Conservation (phyloP, 805 yeast genomes). For the Starmerella bombicola region DNA sequence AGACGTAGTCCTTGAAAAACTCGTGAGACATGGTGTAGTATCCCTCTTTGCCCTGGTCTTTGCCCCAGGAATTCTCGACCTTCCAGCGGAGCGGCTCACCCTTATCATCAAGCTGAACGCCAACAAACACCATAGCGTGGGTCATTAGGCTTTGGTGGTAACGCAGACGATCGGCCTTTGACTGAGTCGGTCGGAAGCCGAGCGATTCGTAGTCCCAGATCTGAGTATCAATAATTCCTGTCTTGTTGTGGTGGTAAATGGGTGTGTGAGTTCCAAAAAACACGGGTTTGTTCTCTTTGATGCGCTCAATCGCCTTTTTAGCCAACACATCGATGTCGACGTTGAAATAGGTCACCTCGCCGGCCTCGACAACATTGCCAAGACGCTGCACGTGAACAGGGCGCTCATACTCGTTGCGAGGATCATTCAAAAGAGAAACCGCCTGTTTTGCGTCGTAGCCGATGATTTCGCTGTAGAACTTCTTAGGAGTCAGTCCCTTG, state of each 20-base stretch:
- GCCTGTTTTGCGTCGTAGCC: constrained; percentile 39
- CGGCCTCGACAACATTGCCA: constrained; percentile 62
- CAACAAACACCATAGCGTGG: constrained; percentile 81
- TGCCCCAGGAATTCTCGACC: constrained; percentile 72
- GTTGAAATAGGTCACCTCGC: constrained; percentile 59
- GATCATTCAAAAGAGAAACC: constrained; percentile 68
- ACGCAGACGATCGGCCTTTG: constrained; percentile 56
- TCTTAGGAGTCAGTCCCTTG: constrained; percentile 45
- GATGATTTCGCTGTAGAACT: constrained; percentile 47
- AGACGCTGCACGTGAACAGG: constrained; percentile 60
- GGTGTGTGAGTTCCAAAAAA: constrained; percentile 90
- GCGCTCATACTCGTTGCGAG: constrained; percentile 56
- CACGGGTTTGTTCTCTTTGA: constrained; percentile 62
- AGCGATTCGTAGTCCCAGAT: constrained; percentile 51
- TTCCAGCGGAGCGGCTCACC: constrained; percentile 56
- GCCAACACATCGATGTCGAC: constrained; percentile 48
- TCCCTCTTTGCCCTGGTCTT: constrained; percentile 53
- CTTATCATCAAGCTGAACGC: constrained; percentile 54
- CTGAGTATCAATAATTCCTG: constrained; percentile 62
- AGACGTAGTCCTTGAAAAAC: constrained; percentile 63
- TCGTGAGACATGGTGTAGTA: constrained; percentile 60
- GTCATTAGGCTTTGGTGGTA: constrained; percentile 71
- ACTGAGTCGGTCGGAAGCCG: constrained; percentile 37
- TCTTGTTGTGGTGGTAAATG: constrained; percentile 46
- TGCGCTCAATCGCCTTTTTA: constrained; percentile 49